These are phyloP conservation scores for Ogataea pilisensis DNA, from an alignment of 805 yeast genomes.

Conservation along the genomic window DNA sequence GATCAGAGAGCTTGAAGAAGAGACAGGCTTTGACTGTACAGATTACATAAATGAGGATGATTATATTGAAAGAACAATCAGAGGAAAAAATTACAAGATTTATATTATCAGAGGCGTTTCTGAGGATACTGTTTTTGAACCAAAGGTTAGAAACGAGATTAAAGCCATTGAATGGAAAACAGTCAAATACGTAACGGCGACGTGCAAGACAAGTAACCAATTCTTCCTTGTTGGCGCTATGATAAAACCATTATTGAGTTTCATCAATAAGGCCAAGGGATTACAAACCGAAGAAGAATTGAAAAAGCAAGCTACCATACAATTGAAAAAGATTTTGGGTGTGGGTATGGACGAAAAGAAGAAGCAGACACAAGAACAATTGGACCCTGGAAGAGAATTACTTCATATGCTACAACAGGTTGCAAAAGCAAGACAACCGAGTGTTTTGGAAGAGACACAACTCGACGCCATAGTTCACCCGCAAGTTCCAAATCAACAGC, in stretches of 20 bases:
- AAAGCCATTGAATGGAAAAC: constrained; percentile 77
- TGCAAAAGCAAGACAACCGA: constrained; percentile 30
- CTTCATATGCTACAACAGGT: constrained; percentile 56
- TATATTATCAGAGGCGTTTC: constrained; percentile 76
- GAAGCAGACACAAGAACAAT: constrained; percentile 19
- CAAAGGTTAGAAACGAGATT: constrained; percentile 86
- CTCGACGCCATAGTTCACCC: not conserved
- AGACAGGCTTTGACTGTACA: constrained; percentile 83
- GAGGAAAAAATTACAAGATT: constrained; percentile 82
- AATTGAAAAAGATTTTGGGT: constrained; percentile 62
- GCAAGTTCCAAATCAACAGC: constrained; percentile 1
- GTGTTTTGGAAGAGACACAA: constrained; percentile 3
- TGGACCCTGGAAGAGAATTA: constrained; percentile 76
- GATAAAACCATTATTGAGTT: constrained; percentile 47
- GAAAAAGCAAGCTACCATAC: constrained; percentile 59
- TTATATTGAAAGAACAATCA: constrained; percentile 73
- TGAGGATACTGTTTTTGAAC: constrained; percentile 68
- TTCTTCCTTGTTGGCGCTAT: constrained; percentile 46
- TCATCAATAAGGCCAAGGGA: constrained; percentile 52
- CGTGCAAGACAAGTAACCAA: constrained; percentile 27
- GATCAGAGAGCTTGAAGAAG: constrained; percentile 86
- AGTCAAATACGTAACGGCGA: constrained; percentile 40
- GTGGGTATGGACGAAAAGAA: constrained; percentile 36
- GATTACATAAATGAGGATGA: constrained; percentile 64
- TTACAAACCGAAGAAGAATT: constrained; percentile 51